Evolutionary conservation across 225 moss, liverwort and hornwort genomes (phyloP), one percentile per base, ranked within the genome.

Genomic region (Antitrichia curtipendula): DNA sequence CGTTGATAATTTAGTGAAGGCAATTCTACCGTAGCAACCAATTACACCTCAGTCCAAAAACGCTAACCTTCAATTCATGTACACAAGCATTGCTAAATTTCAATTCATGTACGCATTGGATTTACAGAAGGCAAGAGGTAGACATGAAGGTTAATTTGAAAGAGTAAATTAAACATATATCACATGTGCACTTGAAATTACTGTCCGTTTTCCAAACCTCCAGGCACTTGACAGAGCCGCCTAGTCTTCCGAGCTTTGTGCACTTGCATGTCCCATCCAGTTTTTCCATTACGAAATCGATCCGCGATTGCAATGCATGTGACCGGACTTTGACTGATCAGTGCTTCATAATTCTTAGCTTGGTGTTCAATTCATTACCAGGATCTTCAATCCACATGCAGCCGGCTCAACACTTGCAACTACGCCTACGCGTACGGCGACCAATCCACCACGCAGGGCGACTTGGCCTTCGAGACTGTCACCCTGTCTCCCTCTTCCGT

Each of bases 401-500:
- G 85, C 8, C 9, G 4, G 36, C 4, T 28, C 12, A 83, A 31
- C 41, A 54, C 52, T n/a, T 92, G 92, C 87, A 71, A 10, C 6
- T 91, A 88, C 63, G 8, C 2, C 0, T 92, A 91, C 49, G 18
- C 16, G 29, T 92, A 90, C 15, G 90, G 87, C 12, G 92, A 92
- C 52, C 19, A 60, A 2, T 91, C 92, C 20, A 49, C 23, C 12
- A 87, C 87, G 13, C 52, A 29, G 3, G 89, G 90, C 6, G 60
- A 66, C 73, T 70, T 90, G 27, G 64, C 87, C 43, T 79, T 59
- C 36, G 92, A 91, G 49, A 82, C 80, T 10, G 32, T 86, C 38
- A 88, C 92, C 8, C 16, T 91, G 15, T 12, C 38, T 2, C 8
- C 34, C 28, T 45, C 85, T 13, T 60, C 77, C 7, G 45, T 77